Percentiles rank a stretch among this genome's conserved stretches.
Evolutionary conservation across 495 filamentous ascomycete species (phyloP).

Genomic region (Xylona heveae): DNA sequence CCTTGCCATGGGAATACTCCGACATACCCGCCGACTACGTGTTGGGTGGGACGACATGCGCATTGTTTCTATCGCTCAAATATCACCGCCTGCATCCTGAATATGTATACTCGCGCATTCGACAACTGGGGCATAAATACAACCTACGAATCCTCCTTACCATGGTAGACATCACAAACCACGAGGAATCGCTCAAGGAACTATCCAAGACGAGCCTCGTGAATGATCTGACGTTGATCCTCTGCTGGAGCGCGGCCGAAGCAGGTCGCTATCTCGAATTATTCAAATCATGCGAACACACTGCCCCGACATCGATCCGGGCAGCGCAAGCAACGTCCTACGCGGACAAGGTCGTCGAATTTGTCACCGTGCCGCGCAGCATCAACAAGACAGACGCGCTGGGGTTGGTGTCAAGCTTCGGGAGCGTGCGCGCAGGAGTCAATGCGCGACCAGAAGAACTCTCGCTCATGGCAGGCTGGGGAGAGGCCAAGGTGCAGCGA

Average conservation of each 20-base stretch:
- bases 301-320: slow-evolving; percentile 57
- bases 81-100: slow-evolving; percentile 96
- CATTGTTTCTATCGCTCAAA: slow-evolving; percentile 82
- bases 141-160: slow-evolving; percentile 63
- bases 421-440: slow-evolving; percentile 62
- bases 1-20: slow-evolving; percentile 88
- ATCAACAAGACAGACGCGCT: slow-evolving; percentile 92
- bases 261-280: slow-evolving; percentile 82
- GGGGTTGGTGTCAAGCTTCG: slow-evolving; percentile 69
- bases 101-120: slow-evolving; percentile 89
- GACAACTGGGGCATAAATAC: slow-evolving; percentile 57
- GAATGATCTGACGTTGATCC: slow-evolving; percentile 76
- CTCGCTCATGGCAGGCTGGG: slow-evolving; percentile 67
- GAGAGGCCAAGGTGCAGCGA: slow-evolving; percentile 74
- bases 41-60: slow-evolving; percentile 71
- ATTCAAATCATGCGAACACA: slow-evolving; percentile 82
- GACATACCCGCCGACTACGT: slow-evolving; percentile 90
- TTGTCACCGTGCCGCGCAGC: slow-evolving; percentile 69
- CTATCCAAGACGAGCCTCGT: slow-evolving; percentile 75
- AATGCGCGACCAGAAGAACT: slow-evolving; percentile 79
- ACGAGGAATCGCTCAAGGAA: slow-evolving; percentile 60
- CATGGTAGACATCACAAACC: slow-evolving; percentile 84
- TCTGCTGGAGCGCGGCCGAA: slow-evolving; percentile 87
- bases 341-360: slow-evolving; percentile 76
- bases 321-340: slow-evolving; percentile 67